Conservation (phyloP, 208 protist genomes). For the Blastocrithidia nonstop region DNA sequence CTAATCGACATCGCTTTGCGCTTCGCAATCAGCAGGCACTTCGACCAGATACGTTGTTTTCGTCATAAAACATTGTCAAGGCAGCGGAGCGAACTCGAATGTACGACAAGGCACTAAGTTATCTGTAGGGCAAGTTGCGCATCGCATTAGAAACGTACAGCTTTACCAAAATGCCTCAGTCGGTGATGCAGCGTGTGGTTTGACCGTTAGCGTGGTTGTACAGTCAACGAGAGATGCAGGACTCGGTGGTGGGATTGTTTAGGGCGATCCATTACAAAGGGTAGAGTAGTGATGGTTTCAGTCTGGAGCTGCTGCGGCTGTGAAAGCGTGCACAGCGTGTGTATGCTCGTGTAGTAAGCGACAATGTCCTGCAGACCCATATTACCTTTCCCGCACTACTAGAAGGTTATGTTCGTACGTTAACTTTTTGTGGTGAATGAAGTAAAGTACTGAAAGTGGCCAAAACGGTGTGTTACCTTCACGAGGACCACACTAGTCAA, state of each 20-base stretch:
- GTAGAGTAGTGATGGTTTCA: slow-evolving; percentile 65
- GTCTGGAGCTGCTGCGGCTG: slow-evolving; percentile 73
- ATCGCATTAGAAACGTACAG: slow-evolving; percentile 48
- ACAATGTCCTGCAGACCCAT: background rate
- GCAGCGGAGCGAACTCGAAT: slow-evolving; percentile 73
- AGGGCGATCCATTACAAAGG: slow-evolving; percentile 55
- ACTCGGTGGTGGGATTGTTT: slow-evolving; percentile 82
- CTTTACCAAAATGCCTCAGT: slow-evolving; percentile 45
- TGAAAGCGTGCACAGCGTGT: slow-evolving; percentile 73
- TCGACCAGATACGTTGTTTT: slow-evolving; percentile 57
- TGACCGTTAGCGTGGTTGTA: slow-evolving; percentile 81
- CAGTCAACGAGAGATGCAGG: slow-evolving; percentile 83
- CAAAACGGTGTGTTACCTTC: slow-evolving; percentile 11
- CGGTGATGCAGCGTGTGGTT: slow-evolving; percentile 59
- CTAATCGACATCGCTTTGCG: too few relatives aligned
- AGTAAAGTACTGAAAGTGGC: slow-evolving; percentile 40
- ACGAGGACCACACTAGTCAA: background rate
- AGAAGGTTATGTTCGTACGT: slow-evolving; percentile 74
- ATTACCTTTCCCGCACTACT: slow-evolving; percentile 10
- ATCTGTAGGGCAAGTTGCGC: slow-evolving; percentile 64
- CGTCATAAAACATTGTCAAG: slow-evolving; percentile 64
- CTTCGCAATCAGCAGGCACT: too few relatives aligned
- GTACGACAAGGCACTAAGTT: slow-evolving; percentile 84
- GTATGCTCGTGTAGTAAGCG: slow-evolving; percentile 33
- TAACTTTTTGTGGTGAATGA: slow-evolving; percentile 82